Percentiles rank a stretch among this genome's conserved stretches.
Evolutionary conservation across 768 basidiomycete genomes (phyloP).

Genomic region (Leccinum arenicola): DNA sequence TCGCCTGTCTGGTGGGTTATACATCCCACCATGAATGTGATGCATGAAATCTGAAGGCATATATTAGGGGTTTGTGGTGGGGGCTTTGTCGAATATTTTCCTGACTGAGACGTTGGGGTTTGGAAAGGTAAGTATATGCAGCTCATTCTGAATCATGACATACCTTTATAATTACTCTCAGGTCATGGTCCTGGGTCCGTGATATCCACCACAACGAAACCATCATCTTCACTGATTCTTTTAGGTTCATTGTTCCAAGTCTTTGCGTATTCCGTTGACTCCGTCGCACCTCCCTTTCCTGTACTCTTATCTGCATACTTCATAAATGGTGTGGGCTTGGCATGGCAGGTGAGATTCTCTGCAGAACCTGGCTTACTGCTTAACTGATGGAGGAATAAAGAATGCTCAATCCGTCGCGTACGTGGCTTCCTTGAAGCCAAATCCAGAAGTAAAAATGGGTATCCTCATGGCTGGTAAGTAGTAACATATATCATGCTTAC

Average conservation of each 20-base stretch:
- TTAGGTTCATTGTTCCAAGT: conserved; percentile 52
- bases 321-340: conserved; percentile 49
- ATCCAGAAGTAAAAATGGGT: conserved; percentile 65
- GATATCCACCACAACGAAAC: not conserved
- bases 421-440: conserved; percentile 56
- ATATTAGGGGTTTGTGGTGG: conserved; percentile 41
- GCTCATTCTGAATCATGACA: not conserved
- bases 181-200: conserved; percentile 40
- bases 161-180: conserved; percentile 12
- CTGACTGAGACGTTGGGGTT: conserved; percentile 43
- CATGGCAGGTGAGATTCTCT: conserved; percentile 37
- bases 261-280: conserved; percentile 51
- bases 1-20: conserved; percentile 39
- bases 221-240: not conserved
- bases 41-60: conserved; percentile 22
- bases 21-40: not conserved
- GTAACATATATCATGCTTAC: not conserved
- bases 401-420: conserved; percentile 74
- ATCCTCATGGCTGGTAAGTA: conserved; percentile 49
- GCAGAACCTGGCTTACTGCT: not conserved
- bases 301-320: conserved; percentile 50
- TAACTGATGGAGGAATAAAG: conserved; percentile 30
- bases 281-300: conserved; percentile 61
- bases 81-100: conserved; percentile 45
- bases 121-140: conserved; percentile 33